Base-by-base conservation (phyloP, 1,139 yeast species). In the Eremothecium sinecaudum region DNA sequence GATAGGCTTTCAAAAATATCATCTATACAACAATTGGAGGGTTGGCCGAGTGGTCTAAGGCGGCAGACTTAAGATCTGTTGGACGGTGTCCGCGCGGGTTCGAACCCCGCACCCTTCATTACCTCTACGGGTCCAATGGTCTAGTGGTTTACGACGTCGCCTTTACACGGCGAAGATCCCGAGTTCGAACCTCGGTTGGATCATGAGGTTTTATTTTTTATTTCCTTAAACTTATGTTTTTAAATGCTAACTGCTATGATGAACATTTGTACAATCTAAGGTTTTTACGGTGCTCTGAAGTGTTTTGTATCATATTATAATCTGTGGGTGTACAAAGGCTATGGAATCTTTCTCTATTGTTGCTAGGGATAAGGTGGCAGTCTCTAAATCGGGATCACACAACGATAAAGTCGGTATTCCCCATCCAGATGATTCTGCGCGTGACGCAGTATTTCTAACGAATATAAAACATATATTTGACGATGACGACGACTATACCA, bases 91-190 rank as follows among this genome's bases (percentile, higher is more conserved):
- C 81, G 81, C 80, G 80, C 79, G 80, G 74, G 81, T 75, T 75
- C 81, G 81, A 75, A 74, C 79, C 81, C 73, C 81, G 80, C 81
- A 72, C 70, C 80, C 80, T 73, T 73, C 80, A 75, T 53, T 62
- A 63, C 24, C 12, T 13, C 18, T 18, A 29, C 39, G 33, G 56
- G 53, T 54, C 56, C 58, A 49, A 50, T 54, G 56, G 59, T 53
- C 59, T 56, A 54, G 59, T 53, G 59, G 59, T 54, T 51, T 45
- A 54, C 51, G 59, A 54, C 59, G 59, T 54, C 59, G 55, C 59
- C 59, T 54, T 54, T 54, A 53, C 59, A 53, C 59, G 59, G 59
- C 55, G 59, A 54, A 54, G 59, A 50, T 54, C 59, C 58, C 57
- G 59, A 51, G 59, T 54, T 54, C 59, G 51, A 54, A 47, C 59